Evolutionary conservation across 345 rosid species (phyloP), one percentile per base, ranked within the genome.

Genomic region (Lumnitzera racemosa): DNA sequence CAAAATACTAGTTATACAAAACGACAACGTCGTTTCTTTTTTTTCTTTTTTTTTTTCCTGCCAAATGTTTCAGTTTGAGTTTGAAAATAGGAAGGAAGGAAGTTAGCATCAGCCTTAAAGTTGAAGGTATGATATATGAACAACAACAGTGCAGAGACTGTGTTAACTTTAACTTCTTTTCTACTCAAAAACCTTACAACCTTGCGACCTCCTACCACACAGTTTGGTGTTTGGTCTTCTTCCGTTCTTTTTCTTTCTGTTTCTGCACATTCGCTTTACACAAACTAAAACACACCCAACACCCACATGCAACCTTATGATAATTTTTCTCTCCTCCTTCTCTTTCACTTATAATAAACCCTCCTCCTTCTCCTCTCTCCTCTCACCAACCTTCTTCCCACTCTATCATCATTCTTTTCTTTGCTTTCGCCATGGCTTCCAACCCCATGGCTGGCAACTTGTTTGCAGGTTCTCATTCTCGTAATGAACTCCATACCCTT

Each of bases 171-270:
- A 48, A 78, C 88, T 78, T 82, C 78, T 80, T 76, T 70, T 82
- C 11, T 62, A 85, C 83, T 85, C 88, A 76, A 85, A 76, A 85
- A 71, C 78, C 43, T 9, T 36, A 1, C 43, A 36, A 9, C 43
- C 69, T 20, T 61, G 78, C 80, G 86, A 85, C 86, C 59, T 75
- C 83, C 66, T 86, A 88, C 75, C 98, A 80, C 80, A 83, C 95
- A 73, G 89, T 86, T 88, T 80, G 96, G 91, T 90, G 48, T 36
- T 36, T 36, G 43, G 43, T 36, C 9, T 36, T 36, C 43, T 36
- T 9, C 7, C 43, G 1, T 9, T 36, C 51, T 23, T 11, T 51
- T 24, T 53, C 23, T 51, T 50, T 61, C 46, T 24, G 10, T 36
- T 13, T 49, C 51, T 43, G 27, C 68, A 56, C 57, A 25, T 36